Base-by-base conservation (phyloP, 208 protist genomes). In the Vickermania ingenoplastis region DNA sequence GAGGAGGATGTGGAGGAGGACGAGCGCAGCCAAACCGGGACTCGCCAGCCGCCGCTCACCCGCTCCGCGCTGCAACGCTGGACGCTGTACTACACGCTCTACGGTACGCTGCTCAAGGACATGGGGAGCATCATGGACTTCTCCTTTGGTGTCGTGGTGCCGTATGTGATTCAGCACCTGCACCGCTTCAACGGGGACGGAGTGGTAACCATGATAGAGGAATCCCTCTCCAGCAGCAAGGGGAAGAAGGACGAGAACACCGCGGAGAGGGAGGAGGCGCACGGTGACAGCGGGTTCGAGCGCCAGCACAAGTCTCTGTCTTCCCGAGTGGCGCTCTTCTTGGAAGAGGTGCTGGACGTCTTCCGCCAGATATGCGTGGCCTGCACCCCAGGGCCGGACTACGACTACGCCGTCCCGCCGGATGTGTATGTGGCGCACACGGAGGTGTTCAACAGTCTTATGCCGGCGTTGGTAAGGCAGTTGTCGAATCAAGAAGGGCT, bases 81-180 rank as follows among this genome's bases (percentile, higher is more conserved):
- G 85, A 57, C 89, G 14, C 59, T 89, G 56, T 91, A 86, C 67
- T 91, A 82, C 66, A 74, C 83, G 24, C 75, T 95, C n/a, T 77
- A 66, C 62, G 87, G 86, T 61, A 75, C 81, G 59, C 53, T 92
- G 11, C 71, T 95, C n/a, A 71, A 86, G 41, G 74, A 84, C 58
- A 67, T 95, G 3, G 83, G 83, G 36, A 58, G 67, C 31, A 87
- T 95, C 26, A 48, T 89, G 17, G 88, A 92, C 66, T 95, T 95
- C 69, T 71, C 62, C 65, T 92, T 90, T 53, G 68, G 77, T 24
- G 65, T 81, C 2, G 27, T 83, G 1, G 60, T 87, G 26, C 78
- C 83, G 17, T 80, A 89, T 69, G 59, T 85, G 27, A 45, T 45
- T 45, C 36, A 45, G 17, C 36, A 45, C 36, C 17, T 45, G 36